A percentile compares a stretch with the other conserved stretches of the same genome.
Evolutionary conservation across 768 basidiomycete genomes (phyloP).

Genomic region (Kwoniella pini): DNA sequence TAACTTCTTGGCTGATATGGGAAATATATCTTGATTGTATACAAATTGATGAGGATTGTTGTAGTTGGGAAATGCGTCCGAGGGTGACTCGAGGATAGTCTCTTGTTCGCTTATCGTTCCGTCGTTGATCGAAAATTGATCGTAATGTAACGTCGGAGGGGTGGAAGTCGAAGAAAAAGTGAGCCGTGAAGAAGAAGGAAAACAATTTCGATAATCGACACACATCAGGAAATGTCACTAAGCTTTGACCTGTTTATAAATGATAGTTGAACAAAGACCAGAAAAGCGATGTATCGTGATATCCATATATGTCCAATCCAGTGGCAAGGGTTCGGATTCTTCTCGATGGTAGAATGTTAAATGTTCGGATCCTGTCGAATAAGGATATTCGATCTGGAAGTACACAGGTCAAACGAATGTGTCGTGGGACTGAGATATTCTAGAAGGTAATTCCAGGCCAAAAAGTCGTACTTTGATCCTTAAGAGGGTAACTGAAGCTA

Average conservation of each 20-base stretch:
- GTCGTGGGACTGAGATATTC: too few relatives aligned
- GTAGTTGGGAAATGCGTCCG: conserved; percentile 1
- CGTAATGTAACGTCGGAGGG: conserved; percentile 19
- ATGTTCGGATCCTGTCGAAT: too few relatives aligned
- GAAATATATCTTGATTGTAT: not conserved
- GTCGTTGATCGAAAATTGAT: conserved; percentile 17
- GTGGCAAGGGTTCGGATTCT: too few relatives aligned
- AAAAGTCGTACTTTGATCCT: too few relatives aligned
- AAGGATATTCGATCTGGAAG: too few relatives aligned
- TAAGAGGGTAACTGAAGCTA: too few relatives aligned
- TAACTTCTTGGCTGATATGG: conserved; percentile 3
- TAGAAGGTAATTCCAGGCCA: too few relatives aligned
- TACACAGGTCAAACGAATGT: too few relatives aligned
- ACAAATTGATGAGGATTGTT: not conserved
- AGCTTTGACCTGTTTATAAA: not conserved
- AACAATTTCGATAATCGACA: conserved; percentile 11
- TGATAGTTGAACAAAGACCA: too few relatives aligned
- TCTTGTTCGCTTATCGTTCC: conserved; percentile 23
- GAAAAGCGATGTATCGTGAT: too few relatives aligned
- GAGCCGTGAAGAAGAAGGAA: conserved; percentile 17
- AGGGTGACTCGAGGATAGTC: conserved; percentile 22
- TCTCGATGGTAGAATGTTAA: too few relatives aligned
- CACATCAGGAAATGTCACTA: conserved; percentile 11
- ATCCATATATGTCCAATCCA: too few relatives aligned
- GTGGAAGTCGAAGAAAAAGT: conserved; percentile 11